Percentiles rank a stretch among this genome's conserved stretches.
These are phyloP conservation scores for Knoxia roxburghii DNA, from an alignment of 257 asterid genomes.

Conservation along the genomic window DNA sequence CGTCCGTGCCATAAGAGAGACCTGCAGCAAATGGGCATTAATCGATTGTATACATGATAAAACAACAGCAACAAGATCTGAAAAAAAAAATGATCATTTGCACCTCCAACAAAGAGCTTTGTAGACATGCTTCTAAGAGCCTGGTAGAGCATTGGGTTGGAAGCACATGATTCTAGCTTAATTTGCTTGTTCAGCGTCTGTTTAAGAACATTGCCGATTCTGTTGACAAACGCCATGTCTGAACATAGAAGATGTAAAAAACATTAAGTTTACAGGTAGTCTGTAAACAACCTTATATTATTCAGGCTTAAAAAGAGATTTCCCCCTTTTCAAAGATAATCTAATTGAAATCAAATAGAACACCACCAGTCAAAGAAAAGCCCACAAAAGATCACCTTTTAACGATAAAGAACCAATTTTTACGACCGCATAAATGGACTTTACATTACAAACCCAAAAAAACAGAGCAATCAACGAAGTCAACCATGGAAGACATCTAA, in stretches of 20 bases:
- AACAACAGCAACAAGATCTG: neutral
- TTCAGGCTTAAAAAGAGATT: no score
- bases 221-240: slow-evolving; percentile 69
- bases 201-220: slow-evolving; percentile 55
- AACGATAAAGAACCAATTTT: neutral
- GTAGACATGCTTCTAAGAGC: slow-evolving; percentile 66
- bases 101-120: slow-evolving; percentile 91
- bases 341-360: neutral
- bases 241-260: slow-evolving; percentile 25
- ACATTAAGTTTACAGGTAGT: neutral
- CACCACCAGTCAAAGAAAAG: neutral
- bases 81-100: neutral
- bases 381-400: neutral
- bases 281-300: no score
- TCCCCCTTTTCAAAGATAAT: no score
- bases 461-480: neutral
- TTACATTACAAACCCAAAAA: neutral
- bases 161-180: slow-evolving; percentile 35
- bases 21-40: slow-evolving; percentile 38
- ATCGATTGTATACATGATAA: neutral
- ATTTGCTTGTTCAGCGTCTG: slow-evolving; percentile 41
- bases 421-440: neutral
- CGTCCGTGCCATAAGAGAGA: slow-evolving; percentile 68
- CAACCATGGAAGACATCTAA: neutral
- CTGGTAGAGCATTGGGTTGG: slow-evolving; percentile 53